phyloP scores from a whole-genome alignment of 2,329 filamentous ascomycete genomes.

The Aspergillus unguis region DNA sequence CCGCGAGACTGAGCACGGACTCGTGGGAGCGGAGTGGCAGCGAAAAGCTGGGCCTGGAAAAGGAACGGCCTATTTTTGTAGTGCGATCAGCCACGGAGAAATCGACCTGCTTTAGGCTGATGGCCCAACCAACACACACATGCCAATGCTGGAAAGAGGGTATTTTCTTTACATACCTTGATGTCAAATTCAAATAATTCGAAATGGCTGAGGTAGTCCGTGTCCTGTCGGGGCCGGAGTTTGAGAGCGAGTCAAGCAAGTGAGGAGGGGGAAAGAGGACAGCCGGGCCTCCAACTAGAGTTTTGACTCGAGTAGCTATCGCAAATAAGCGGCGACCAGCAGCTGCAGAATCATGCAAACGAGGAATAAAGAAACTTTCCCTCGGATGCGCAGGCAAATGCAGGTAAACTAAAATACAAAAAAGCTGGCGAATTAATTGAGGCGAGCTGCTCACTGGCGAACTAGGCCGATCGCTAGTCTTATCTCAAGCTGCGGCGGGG shows the following conservation, averaged over 20 bases:
- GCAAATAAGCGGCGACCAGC: conserved; percentile 19
- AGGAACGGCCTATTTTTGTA: conserved; percentile 24
- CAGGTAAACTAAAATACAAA: conserved; percentile 13
- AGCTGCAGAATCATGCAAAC: conserved; percentile 17
- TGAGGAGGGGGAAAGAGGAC: conserved; percentile 5
- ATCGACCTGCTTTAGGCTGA: conserved; percentile 20
- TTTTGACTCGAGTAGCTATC: conserved; percentile 13
- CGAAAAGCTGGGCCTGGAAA: conserved; percentile 22
- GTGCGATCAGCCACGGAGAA: conserved; percentile 27
- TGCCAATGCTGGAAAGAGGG: conserved; percentile 15
- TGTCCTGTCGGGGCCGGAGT: too few species aligned
- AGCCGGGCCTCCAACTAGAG: conserved; percentile 2
- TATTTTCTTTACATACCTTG: conserved; percentile 16
- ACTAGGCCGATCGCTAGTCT: neutral
- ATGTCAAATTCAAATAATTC: too few species aligned
- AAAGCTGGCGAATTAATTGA: conserved; percentile 11
- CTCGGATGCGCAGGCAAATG: conserved; percentile 10
- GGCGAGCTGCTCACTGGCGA: neutral
- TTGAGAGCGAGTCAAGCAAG: neutral
- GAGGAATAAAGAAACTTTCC: conserved; percentile 14
- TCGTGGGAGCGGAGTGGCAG: conserved; percentile 22
- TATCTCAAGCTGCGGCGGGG: too few species aligned
- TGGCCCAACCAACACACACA: conserved; percentile 16
- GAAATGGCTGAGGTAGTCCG: too few species aligned
- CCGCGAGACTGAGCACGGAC: conserved; percentile 23